These are phyloP conservation scores for Dorcoceras hygrometricum DNA, from an alignment of 257 asterid genomes.

Conservation along the genomic window DNA sequence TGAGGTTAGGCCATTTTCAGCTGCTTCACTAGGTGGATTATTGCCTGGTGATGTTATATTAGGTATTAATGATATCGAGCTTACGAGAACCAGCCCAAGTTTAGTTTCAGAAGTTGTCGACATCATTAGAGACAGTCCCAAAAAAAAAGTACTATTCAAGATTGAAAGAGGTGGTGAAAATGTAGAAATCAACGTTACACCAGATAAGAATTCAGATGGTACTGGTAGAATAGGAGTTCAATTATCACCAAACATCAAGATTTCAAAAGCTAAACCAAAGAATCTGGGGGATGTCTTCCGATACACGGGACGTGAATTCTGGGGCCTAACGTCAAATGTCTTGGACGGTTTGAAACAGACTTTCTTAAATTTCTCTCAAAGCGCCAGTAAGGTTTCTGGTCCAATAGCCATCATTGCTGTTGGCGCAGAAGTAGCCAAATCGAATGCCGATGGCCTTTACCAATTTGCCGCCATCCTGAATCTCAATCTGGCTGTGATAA, in stretches of 20 bases:
- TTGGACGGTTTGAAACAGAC: slow-evolving; percentile 82
- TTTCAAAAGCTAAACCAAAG: slow-evolving; percentile 58
- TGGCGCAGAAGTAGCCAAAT: slow-evolving; percentile 96
- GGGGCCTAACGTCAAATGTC: slow-evolving; percentile 72
- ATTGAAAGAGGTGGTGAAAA: slow-evolving; percentile 55
- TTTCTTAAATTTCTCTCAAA: slow-evolving; percentile 72
- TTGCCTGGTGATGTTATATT: slow-evolving; percentile 84
- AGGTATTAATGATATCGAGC: slow-evolving; percentile 58
- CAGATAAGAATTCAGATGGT: slow-evolving; percentile 78
- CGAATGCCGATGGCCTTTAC: slow-evolving; percentile 82
- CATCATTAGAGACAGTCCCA: slow-evolving; percentile 59
- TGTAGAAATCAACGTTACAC: slow-evolving; percentile 56
- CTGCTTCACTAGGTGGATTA: slow-evolving; percentile 82
- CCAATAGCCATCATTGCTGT: slow-evolving; percentile 97
- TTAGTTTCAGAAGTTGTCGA: slow-evolving; percentile 84
- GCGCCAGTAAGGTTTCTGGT: slow-evolving; percentile 94
- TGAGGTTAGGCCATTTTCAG: slow-evolving; percentile 86
- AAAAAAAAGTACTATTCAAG: slow-evolving; percentile 51
- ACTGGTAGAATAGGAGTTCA: slow-evolving; percentile 90
- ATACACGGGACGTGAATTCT: slow-evolving; percentile 76
- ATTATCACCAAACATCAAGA: slow-evolving; percentile 72
- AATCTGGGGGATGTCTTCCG: slow-evolving; percentile 55
- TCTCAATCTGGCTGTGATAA: slow-evolving; percentile 87
- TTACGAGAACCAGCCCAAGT: slow-evolving; percentile 54
- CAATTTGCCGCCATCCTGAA: slow-evolving; percentile 90